Evolutionary conservation across 2,329 filamentous ascomycete genomes (phyloP), one percentile per base, ranked within the genome.

Genomic region (Beauveria rudraprayagi): DNA sequence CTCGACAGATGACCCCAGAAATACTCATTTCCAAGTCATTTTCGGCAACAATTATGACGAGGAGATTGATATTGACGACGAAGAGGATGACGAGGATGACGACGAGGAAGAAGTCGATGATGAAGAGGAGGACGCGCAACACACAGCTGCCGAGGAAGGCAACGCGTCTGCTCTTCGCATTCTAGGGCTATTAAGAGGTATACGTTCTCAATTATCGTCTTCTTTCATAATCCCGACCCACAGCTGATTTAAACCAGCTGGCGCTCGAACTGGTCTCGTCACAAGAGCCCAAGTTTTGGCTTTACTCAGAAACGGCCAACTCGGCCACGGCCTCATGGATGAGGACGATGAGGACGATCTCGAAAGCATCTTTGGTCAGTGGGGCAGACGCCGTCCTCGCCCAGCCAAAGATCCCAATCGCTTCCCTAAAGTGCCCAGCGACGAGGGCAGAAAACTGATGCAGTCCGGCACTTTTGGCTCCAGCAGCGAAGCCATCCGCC

Each of bases 351-450:
- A 77, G 11, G 71, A 76, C 5, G 72, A 73, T 3, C 30, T 48
- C 4, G 70, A 70, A 16, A 47, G 57, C 4, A 66, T 71, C 30
- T 53, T 69, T 10, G 61, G 75, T 54, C 73, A 78, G 55, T 76
- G 78, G 66, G 74, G 79, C 46, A 72, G 78, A 40, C 75, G 80
- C 52, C 77, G 81, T 57, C 70, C 74, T 22, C 69, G 70, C 11
- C 65, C 65, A 1, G 68, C 67, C 9, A 77, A 73, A n/a, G 81
- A 85, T 62, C 80, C 80, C 2, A 73, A 85, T 64, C 76, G 83
- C 50, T 92, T 92, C 63, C 91, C 92, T n/a, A 89, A 89, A 67
- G 85, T 96, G 0, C 93, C 93, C 0, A 96, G 88, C 68, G 85
- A 89, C 11, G 81, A 85, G 64, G 93, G 94, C 8, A 79, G 75